These are phyloP conservation scores for Backusella luteola DNA, from an alignment of 192 early-diverging fungal genomes.

Conservation along the genomic window DNA sequence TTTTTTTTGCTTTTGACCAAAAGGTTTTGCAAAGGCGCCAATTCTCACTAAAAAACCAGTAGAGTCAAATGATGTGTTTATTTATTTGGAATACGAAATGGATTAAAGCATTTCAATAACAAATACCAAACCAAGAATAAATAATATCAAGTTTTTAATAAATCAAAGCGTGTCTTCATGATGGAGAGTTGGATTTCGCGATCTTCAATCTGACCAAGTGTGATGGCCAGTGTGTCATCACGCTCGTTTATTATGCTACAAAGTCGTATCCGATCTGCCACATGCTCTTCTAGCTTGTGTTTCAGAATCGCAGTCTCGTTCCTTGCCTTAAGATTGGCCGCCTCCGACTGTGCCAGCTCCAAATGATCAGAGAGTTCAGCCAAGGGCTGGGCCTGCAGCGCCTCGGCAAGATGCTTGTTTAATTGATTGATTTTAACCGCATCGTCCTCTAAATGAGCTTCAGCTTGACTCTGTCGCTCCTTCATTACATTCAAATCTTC, in stretches of 20 bases:
- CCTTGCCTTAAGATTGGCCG: conserved; percentile 41
- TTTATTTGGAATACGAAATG: not conserved
- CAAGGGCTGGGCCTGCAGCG: conserved; percentile 26
- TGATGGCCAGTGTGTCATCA: conserved; percentile 39
- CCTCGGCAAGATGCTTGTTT: conserved; percentile 11
- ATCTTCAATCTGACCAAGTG: conserved; percentile 42
- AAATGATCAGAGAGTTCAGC: conserved; percentile 39
- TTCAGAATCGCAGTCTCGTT: conserved; percentile 45
- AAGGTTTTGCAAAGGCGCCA: no score
- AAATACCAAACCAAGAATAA: not conserved
- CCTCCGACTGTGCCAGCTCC: conserved; percentile 50
- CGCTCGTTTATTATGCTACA: conserved; percentile 41
- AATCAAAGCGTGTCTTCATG: conserved; percentile 28
- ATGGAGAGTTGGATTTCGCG: conserved; percentile 43
- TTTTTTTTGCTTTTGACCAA: no score
- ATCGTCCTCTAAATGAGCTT: conserved; percentile 40
- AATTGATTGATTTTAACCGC: conserved; percentile 24
- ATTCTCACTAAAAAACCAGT: no score
- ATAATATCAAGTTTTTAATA: not conserved
- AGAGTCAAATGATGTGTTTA: not conserved
- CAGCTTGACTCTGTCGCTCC: conserved; percentile 38
- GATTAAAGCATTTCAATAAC: not conserved
- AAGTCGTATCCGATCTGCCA: conserved; percentile 36
- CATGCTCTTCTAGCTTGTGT: conserved; percentile 38
- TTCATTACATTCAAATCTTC: conserved; percentile 43